Percentiles rank a stretch among this genome's conserved stretches.
These are phyloP conservation scores for Komagataella kurtzmanii DNA, from an alignment of 805 yeast genomes.

Conservation along the genomic window DNA sequence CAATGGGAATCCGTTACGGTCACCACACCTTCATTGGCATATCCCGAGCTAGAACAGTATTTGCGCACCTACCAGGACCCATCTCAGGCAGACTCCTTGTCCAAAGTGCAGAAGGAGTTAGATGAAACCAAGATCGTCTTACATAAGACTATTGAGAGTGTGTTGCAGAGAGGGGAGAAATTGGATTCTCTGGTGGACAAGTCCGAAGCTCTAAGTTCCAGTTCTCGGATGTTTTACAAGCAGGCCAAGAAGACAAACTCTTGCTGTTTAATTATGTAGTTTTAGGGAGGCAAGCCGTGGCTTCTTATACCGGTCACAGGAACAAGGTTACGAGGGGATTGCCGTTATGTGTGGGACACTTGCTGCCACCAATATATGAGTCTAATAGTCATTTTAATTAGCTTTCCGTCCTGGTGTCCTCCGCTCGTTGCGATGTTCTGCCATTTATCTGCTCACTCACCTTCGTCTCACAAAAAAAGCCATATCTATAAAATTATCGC, in stretches of 20 bases:
- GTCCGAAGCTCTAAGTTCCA: conserved; percentile 80
- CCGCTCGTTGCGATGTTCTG: background rate
- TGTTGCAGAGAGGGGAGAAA: conserved; percentile 92
- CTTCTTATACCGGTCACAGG: background rate
- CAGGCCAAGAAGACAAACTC: conserved; percentile 94
- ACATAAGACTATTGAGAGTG: conserved; percentile 91
- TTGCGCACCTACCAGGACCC: conserved; percentile 90
- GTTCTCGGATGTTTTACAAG: conserved; percentile 89
- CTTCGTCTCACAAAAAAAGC: background rate
- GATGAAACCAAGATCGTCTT: conserved; percentile 95
- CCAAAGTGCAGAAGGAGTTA: conserved; percentile 95
- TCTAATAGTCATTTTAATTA: too few species aligned
- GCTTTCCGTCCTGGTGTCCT: background rate
- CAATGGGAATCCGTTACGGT: conserved; percentile 50
- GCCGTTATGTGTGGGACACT: background rate
- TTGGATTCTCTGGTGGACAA: conserved; percentile 90
- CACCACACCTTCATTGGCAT: conserved; percentile 29
- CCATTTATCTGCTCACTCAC: background rate
- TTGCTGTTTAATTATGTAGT: conserved; percentile 66
- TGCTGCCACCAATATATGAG: too few species aligned
- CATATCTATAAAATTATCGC: background rate
- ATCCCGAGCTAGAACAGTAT: conserved; percentile 53
- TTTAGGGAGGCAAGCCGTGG: background rate
- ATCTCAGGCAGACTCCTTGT: conserved; percentile 87
- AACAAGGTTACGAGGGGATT: background rate